Conservation (phyloP, 176 grass and related monocot genomes). For the Stipa capillata region DNA sequence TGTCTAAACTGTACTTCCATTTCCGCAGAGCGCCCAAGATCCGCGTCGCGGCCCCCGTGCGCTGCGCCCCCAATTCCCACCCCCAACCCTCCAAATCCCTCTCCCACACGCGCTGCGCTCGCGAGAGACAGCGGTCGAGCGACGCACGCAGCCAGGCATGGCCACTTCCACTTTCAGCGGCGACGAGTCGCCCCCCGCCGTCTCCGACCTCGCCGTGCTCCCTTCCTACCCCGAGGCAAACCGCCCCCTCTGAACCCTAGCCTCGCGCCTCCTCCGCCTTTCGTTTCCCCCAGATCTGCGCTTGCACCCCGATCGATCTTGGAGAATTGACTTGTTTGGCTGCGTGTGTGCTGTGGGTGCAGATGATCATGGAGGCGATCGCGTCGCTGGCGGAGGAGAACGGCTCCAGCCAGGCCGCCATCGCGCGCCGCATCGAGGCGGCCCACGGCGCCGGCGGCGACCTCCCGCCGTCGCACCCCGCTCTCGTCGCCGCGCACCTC, state of each 20-base stretch:
- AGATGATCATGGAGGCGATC: conserved; percentile 72
- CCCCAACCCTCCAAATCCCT: no score
- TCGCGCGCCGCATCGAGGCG: conserved; percentile 52
- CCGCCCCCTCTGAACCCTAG: not conserved
- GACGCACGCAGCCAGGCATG: conserved; percentile 13
- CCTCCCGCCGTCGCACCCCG: conserved; percentile 48
- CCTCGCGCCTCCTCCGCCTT: not conserved
- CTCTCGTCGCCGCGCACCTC: conserved; percentile 60
- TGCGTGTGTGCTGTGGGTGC: not conserved
- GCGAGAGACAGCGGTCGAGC: conserved; percentile 7
- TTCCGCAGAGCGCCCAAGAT: not conserved
- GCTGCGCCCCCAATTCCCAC: conserved; percentile 18
- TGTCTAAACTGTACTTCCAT: conserved; percentile 46
- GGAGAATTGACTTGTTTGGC: conserved; percentile 18
- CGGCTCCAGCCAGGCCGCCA: conserved; percentile 59
- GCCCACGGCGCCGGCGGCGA: conserved; percentile 9
- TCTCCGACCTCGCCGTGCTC: conserved; percentile 20
- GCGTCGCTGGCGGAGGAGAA: conserved; percentile 41
- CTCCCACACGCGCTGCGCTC: not conserved
- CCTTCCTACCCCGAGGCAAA: conserved; percentile 51
- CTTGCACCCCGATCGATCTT: conserved; percentile 5
- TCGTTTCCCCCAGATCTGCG: conserved; percentile 29
- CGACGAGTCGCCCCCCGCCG: not conserved
- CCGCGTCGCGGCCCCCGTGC: conserved; percentile 34
- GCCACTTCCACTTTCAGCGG: conserved; percentile 31